A percentile compares a stretch with the other conserved stretches of the same genome.
phyloP scores from a whole-genome alignment of 78 protist species.

The Dictyostelium intermedium region DNA sequence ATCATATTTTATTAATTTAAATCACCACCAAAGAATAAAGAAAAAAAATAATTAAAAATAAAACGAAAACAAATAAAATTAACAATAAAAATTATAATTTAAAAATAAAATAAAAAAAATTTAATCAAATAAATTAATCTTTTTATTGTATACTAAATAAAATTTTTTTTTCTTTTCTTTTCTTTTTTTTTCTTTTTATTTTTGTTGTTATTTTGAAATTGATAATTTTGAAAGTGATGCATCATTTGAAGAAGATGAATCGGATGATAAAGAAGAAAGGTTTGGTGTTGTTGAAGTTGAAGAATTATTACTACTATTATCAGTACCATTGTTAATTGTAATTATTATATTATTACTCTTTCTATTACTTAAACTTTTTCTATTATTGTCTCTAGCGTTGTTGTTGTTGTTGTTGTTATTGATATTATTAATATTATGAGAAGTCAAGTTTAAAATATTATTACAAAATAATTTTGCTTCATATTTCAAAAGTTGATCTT shows the following conservation, averaged over 20 bases:
- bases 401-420: not conserved
- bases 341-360: not conserved
- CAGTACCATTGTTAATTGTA: not conserved
- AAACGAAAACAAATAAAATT: not conserved
- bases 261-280: not conserved
- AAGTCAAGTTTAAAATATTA: not conserved
- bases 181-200: no score
- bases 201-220: not conserved
- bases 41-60: not conserved
- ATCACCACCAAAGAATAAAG: not conserved
- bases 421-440: not conserved
- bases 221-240: not conserved
- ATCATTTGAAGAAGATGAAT: not conserved
- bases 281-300: slow-evolving; percentile 2
- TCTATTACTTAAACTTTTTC: not conserved
- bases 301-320: not conserved
- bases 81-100: no score
- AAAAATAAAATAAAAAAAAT: no score
- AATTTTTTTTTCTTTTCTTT: no score
- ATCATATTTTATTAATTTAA: not conserved
- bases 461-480: slow-evolving; percentile 49
- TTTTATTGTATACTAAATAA: no score
- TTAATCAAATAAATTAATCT: no score
- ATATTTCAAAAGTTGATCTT: slow-evolving; percentile 64
- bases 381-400: not conserved